Conservation (phyloP, 768 basidiomycete species). For the Dacryopinax primogenitus region DNA sequence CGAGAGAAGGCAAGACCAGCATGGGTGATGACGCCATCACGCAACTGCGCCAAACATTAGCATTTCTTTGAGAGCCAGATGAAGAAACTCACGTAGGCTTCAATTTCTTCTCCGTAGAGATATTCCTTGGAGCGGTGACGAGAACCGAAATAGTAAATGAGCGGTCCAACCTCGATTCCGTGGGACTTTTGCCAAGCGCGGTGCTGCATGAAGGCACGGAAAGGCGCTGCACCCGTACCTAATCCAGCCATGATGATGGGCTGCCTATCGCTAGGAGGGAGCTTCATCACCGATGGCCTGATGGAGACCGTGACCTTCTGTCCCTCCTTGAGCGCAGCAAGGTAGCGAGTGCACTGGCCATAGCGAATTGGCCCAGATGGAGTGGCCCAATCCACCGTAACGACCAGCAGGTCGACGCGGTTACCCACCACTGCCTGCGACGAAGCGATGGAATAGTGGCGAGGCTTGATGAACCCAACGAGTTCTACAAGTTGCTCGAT, state of each 20-base stretch:
- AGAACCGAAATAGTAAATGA: conserved; percentile 98
- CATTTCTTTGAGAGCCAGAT: no score
- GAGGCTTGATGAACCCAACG: conserved; percentile 88
- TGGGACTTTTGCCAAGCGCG: conserved; percentile 69
- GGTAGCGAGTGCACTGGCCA: conserved; percentile 95
- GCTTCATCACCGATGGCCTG: conserved; percentile 99
- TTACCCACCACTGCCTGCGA: conserved; percentile 91
- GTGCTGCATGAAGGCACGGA: conserved; percentile 97
- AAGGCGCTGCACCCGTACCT: conserved; percentile 95
- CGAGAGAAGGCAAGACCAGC: conserved; percentile 95
- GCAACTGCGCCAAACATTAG: conserved; percentile 87
- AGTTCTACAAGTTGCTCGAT: conserved; percentile 79
- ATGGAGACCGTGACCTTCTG: conserved; percentile 94
- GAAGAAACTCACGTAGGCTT: conserved; percentile 16
- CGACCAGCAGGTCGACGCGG: conserved; percentile 85
- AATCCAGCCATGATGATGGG: conserved; percentile 98
- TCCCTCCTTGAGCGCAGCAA: conserved; percentile 67
- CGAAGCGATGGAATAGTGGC: conserved; percentile 97
- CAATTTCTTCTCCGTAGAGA: conserved; percentile 75
- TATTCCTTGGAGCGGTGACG: conserved; percentile 92
- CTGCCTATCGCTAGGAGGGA: conserved; percentile 71
- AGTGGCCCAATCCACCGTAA: conserved; percentile 88
- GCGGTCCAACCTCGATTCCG: conserved; percentile 72
- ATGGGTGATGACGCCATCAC: conserved; percentile 69
- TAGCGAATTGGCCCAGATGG: conserved; percentile 62